phyloP scores from a whole-genome alignment of 2,329 filamentous ascomycete species.

The Cladosporium cucumerinum region DNA sequence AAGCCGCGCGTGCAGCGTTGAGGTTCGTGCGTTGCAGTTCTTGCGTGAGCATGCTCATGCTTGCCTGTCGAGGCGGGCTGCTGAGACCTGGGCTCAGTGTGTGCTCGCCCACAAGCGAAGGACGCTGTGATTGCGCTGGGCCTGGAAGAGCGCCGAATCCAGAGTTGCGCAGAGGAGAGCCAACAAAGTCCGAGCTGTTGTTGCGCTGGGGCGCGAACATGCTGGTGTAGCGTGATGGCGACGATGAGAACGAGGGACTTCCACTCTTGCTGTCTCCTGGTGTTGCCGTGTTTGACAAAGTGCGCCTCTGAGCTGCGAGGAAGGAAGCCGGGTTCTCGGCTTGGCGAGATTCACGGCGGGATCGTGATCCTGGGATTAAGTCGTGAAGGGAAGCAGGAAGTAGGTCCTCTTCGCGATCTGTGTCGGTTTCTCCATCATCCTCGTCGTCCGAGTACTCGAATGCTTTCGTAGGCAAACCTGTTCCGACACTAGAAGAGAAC shows the following conservation, averaged over 20 bases:
- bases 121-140: slow-evolving; percentile 23
- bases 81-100: slow-evolving; percentile 37
- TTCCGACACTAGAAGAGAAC: slow-evolving; percentile 59
- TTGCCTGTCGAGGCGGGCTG: slow-evolving; percentile 55
- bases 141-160: slow-evolving; percentile 43
- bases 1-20: slow-evolving; percentile 30
- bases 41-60: slow-evolving; percentile 61
- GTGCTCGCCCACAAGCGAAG: slow-evolving; percentile 9
- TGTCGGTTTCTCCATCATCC: slow-evolving; percentile 60
- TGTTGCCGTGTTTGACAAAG: slow-evolving; percentile 42
- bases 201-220: slow-evolving; percentile 43
- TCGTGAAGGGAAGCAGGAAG: slow-evolving; percentile 68
- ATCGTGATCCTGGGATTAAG: slow-evolving; percentile 59
- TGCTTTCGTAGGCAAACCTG: slow-evolving; percentile 33
- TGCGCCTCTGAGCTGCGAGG: slow-evolving; percentile 35
- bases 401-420: slow-evolving; percentile 88
- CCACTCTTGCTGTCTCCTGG: slow-evolving; percentile 41
- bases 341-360: slow-evolving; percentile 58
- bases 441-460: slow-evolving; percentile 54
- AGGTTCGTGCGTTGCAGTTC: slow-evolving; percentile 41
- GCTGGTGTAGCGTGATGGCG: slow-evolving; percentile 60
- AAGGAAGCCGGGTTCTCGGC: slow-evolving; percentile 42
- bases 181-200: slow-evolving; percentile 56
- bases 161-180: slow-evolving; percentile 62
- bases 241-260: slow-evolving; percentile 50